Percentiles rank a stretch among this genome's conserved stretches.
These are phyloP conservation scores for Sporothrix luriei DNA, from an alignment of 2,329 filamentous ascomycete genomes.

Conservation along the genomic window DNA sequence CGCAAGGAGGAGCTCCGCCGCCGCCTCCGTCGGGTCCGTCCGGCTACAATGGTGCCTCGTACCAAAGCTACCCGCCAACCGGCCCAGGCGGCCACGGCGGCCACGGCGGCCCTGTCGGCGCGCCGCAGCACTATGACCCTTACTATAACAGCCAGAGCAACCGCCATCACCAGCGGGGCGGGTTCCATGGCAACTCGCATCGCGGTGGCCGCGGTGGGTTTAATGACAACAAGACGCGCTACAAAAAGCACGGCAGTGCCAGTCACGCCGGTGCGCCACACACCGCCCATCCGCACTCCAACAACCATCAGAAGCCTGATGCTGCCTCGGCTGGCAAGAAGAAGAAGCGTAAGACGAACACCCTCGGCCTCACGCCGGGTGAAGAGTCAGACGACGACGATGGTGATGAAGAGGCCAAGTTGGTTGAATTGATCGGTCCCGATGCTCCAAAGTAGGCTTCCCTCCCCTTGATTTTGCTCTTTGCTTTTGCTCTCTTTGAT, in stretches of 20 bases:
- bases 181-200: conserved; percentile 42
- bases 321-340: conserved; percentile 58
- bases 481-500: not conserved
- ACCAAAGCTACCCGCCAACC: conserved; percentile 47
- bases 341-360: conserved; percentile 73
- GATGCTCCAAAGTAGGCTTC: conserved; percentile 58
- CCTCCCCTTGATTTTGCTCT: not conserved
- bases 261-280: conserved; percentile 31
- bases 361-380: conserved; percentile 69
- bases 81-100: conserved; percentile 39
- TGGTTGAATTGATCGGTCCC: conserved; percentile 57
- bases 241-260: conserved; percentile 37
- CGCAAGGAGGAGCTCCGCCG: conserved; percentile 36
- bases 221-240: conserved; percentile 47
- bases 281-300: conserved; percentile 36
- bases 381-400: conserved; percentile 68
- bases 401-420: conserved; percentile 68
- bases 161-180: conserved; percentile 45
- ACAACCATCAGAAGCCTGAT: conserved; percentile 56
- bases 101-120: conserved; percentile 37
- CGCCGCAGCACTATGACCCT: conserved; percentile 40
- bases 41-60: conserved; percentile 41
- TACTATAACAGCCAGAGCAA: conserved; percentile 43
- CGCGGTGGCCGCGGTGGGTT: conserved; percentile 42
- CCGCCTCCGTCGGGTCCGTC: conserved; percentile 37